phyloP scores from a whole-genome alignment of 495 filamentous ascomycete genomes.

The Daldinia concentrica region DNA sequence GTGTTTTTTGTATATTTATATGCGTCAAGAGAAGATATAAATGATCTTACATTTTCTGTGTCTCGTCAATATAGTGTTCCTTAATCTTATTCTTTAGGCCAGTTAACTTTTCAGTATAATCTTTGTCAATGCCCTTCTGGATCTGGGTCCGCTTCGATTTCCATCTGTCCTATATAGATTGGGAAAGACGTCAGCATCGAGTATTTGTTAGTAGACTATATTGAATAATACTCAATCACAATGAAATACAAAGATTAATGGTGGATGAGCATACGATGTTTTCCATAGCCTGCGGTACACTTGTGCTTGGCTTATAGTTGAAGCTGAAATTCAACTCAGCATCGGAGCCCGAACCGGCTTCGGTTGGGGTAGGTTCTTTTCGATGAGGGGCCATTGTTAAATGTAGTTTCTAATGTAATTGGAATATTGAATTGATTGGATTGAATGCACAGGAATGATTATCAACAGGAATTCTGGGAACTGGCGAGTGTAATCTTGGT shows the following conservation, averaged over 20 bases:
- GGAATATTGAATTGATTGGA: background rate
- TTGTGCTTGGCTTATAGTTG: constrained; percentile 16
- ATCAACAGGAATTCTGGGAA: background rate
- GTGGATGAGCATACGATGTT: constrained; percentile 31
- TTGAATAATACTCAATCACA: background rate
- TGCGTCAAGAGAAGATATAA: background rate
- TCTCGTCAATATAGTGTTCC: constrained; percentile 16
- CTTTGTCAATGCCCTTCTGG: constrained; percentile 32
- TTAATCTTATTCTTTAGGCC: constrained; percentile 28
- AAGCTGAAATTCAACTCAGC: constrained; percentile 12
- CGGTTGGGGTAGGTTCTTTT: constrained; percentile 27
- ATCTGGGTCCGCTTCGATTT: constrained; percentile 30
- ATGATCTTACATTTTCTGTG: constrained; percentile 24
- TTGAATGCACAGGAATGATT: background rate
- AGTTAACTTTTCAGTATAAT: constrained; percentile 16
- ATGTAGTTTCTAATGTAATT: background rate
- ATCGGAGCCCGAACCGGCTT: constrained; percentile 32
- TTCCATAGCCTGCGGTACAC: constrained; percentile 34
- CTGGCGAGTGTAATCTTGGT: background rate
- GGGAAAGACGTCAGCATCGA: constrained; percentile 6
- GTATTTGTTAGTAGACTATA: background rate
- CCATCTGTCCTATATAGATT: constrained; percentile 28
- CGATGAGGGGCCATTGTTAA: constrained; percentile 27
- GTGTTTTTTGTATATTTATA: background rate
- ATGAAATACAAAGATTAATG: background rate